Conservation (phyloP, 352 stramenopile species). For the Pilasporangium apinafurcum region DNA sequence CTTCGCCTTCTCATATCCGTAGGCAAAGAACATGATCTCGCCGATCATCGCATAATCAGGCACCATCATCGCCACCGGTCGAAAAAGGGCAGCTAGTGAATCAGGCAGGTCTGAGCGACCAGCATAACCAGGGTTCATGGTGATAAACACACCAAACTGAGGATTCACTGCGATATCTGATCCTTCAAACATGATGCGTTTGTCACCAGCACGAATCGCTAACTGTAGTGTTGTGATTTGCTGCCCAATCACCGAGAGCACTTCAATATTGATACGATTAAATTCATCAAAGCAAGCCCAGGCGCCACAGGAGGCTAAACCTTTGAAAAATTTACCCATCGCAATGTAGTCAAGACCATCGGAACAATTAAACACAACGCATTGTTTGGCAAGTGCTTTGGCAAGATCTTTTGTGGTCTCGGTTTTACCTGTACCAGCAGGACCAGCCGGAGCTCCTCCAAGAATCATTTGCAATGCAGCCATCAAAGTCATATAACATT, state of each 20-base stretch:
- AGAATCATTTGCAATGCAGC: conserved; percentile 93
- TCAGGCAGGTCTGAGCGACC: conserved; percentile 92
- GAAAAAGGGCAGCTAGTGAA: conserved; percentile 93
- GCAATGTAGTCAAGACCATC: conserved; percentile 94
- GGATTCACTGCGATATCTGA: conserved; percentile 91
- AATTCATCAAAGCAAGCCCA: conserved; percentile 97
- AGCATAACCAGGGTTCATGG: conserved; percentile 95
- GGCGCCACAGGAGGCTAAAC: conserved; percentile 87
- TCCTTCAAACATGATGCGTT: conserved; percentile 91
- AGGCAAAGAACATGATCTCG: conserved; percentile 96
- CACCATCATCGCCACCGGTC: conserved; percentile 97
- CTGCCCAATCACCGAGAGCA: conserved; percentile 80
- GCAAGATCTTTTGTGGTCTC: conserved; percentile 93
- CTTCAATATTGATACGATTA: conserved; percentile 95
- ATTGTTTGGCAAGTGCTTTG: conserved; percentile 93
- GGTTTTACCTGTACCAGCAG: conserved; percentile 92
- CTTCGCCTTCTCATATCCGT: conserved; percentile 91
- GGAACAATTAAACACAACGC: conserved; percentile 95
- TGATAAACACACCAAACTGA: conserved; percentile 95
- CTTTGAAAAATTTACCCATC: conserved; percentile 94
- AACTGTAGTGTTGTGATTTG: conserved; percentile 85
- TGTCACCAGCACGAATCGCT: conserved; percentile 80
- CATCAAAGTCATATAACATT: conserved; percentile 96
- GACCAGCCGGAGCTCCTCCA: conserved; percentile 87
- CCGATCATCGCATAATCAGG: conserved; percentile 94